Percentiles rank a stretch among this genome's conserved stretches.
Conservation (phyloP, 352 stramenopile species). For the Phytophthora aleatoria region DNA sequence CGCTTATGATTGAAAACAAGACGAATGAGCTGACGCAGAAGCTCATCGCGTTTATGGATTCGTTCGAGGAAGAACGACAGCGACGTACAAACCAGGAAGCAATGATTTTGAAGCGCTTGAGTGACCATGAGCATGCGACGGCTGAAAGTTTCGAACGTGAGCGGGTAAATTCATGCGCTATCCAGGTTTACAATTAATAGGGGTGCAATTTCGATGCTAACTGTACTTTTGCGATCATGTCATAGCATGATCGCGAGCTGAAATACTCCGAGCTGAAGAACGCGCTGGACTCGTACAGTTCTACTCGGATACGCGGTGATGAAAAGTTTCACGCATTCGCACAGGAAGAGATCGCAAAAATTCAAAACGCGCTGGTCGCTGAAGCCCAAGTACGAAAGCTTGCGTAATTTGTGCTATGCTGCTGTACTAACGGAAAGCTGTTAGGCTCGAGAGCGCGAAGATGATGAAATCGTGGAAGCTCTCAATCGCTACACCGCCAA, state of each 20-base stretch:
- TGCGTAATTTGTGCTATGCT: background rate
- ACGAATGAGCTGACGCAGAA: slow-evolving; percentile 91
- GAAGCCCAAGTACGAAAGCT: slow-evolving; percentile 58
- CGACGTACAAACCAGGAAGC: slow-evolving; percentile 85
- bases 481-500: slow-evolving; percentile 94
- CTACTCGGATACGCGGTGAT: slow-evolving; percentile 74
- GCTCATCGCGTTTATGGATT: slow-evolving; percentile 87
- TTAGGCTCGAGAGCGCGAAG: slow-evolving; percentile 84
- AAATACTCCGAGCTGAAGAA: slow-evolving; percentile 81
- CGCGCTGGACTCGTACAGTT: slow-evolving; percentile 68
- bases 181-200: background rate
- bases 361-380: slow-evolving; percentile 75
- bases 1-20: slow-evolving; percentile 87
- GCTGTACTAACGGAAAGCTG: background rate
- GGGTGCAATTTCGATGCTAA: background rate
- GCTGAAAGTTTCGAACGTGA: slow-evolving; percentile 77
- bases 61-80: slow-evolving; percentile 88
- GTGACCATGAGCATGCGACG: slow-evolving; percentile 82
- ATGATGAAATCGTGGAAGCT: slow-evolving; percentile 94
- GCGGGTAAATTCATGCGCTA: slow-evolving; percentile 32
- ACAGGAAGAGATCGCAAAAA: slow-evolving; percentile 74
- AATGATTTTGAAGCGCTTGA: slow-evolving; percentile 91
- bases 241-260: slow-evolving; percentile 44
- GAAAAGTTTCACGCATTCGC: slow-evolving; percentile 76
- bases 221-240: background rate